Evolutionary conservation across 164 flowering plant species (phyloP).

Genomic region (Macadamia tetraphylla): DNA sequence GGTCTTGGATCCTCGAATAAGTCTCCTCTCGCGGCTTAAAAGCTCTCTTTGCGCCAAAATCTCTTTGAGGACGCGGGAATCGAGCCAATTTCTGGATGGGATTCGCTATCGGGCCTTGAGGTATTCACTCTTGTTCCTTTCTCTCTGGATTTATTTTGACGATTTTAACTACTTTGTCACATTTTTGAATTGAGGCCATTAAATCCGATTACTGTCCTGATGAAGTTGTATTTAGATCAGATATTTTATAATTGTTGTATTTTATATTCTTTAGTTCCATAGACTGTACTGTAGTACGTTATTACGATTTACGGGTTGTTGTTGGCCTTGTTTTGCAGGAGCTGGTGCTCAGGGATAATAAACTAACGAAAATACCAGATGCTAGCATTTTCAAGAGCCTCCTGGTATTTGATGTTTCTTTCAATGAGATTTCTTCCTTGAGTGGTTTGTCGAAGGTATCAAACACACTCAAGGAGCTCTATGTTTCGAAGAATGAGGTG

Average conservation of each 20-base stretch:
- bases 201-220: too few relatives aligned
- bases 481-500: conserved; percentile 95
- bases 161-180: not conserved
- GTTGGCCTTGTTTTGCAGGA: conserved; percentile 44
- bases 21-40: conserved; percentile 64
- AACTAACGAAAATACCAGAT: conserved; percentile 75
- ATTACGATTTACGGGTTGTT: not conserved
- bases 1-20: conserved; percentile 65
- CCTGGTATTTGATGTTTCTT: conserved; percentile 87
- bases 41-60: conserved; percentile 85
- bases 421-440: conserved; percentile 80
- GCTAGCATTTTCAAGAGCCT: conserved; percentile 71
- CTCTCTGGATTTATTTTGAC: not conserved
- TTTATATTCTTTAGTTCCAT: not conserved
- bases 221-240: not conserved
- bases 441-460: conserved; percentile 63
- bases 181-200: not conserved
- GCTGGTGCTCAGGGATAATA: conserved; percentile 88
- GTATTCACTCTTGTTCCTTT: conserved; percentile 25
- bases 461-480: conserved; percentile 78
- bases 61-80: conserved; percentile 63
- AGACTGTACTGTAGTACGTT: not conserved
- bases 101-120: conserved; percentile 55
- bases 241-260: not conserved
- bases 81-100: conserved; percentile 58